Evolutionary conservation across 306 rosid genomes (phyloP).

Genomic region (Boehmeria nivea): DNA sequence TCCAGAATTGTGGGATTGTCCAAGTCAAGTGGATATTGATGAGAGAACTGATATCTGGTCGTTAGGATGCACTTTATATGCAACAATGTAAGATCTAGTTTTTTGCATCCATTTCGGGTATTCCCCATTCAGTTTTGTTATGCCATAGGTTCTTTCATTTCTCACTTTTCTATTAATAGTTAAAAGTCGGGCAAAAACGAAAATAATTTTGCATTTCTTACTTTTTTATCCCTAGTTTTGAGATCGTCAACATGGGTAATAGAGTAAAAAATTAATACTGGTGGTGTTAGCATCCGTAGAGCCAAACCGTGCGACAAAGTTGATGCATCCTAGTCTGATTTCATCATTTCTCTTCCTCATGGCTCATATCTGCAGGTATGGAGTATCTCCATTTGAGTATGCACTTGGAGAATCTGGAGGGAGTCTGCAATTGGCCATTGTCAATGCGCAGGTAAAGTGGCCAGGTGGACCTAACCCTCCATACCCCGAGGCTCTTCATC

Average conservation of each 20-base stretch:
- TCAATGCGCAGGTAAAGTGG: slow-evolving; percentile 90
- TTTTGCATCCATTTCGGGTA: slow-evolving; percentile 2
- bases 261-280: no score
- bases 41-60: slow-evolving; percentile 99
- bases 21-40: slow-evolving; percentile 74
- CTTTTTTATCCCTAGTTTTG: no score
- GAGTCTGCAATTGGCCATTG: slow-evolving; percentile 85
- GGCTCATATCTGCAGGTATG: slow-evolving; percentile 55
- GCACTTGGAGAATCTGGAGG: slow-evolving; percentile 98
- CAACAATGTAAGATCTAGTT: slow-evolving; percentile 71
- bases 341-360: slow-evolving; percentile 7
- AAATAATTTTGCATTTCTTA: no score
- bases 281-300: no score
- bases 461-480: slow-evolving; percentile 76
- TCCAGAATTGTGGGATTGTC: slow-evolving; percentile 99
- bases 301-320: no score
- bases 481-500: slow-evolving; percentile 90
- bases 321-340: no score
- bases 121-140: slow-evolving; percentile 14
- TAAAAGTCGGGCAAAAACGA: no score
- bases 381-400: slow-evolving; percentile 95
- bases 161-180: no score
- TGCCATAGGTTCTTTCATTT: not conserved
- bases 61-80: slow-evolving; percentile 94
- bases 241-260: no score